Base-by-base conservation (phyloP, 2,329 filamentous ascomycete genomes). In the Hirsutella rhossiliensis region DNA sequence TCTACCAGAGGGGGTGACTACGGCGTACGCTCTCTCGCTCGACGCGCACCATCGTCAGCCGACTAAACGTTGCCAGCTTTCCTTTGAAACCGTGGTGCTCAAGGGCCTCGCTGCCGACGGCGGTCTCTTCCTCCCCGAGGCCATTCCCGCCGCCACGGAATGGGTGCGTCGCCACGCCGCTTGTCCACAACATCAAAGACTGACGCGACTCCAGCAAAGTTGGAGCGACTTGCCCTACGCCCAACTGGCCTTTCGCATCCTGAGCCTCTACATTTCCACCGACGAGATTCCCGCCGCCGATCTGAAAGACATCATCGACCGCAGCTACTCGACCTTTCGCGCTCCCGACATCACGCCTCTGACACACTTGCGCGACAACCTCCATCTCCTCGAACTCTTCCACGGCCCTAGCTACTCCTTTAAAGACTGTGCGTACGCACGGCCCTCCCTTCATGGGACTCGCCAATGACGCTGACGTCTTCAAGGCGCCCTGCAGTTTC, bases 331-430 rank as follows among this genome's bases (percentile, higher is more conserved):
- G 18, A 94, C 88, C 9, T 98, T 98, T 71, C 84, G 89, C 53
- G 73, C 78, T 30, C 67, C 79, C 37, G 80, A 94, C 44, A 79
- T 87, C 37, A 88, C 87, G 0, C 92, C 92, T 0, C 66, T 92
- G 23, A 75, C 86, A 38, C 78, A 84, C n/a, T 72, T 96, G 43
- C 50, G 58, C 11, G 76, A 90, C 57, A 84, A 90, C 60, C 71
- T 96, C 37, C 80, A 95, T 60, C 71, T 96, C 45, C 77, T 98
- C 30, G 92, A 98, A 65, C 76, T 98, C 38, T 98, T 97, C 73
- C 90, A 97, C 62, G 92, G 92, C 1, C 92, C 89, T 5, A 97
- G 84, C 1, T 96, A 88, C 61, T 84, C 90, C 2, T 97, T 97
- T 72, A 95, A 97, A 67, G 90, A 97, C 64, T 43, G 41, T 43